These are phyloP conservation scores for Spiraea crenata DNA, from an alignment of 331 rosid species.

Conservation along the genomic window DNA sequence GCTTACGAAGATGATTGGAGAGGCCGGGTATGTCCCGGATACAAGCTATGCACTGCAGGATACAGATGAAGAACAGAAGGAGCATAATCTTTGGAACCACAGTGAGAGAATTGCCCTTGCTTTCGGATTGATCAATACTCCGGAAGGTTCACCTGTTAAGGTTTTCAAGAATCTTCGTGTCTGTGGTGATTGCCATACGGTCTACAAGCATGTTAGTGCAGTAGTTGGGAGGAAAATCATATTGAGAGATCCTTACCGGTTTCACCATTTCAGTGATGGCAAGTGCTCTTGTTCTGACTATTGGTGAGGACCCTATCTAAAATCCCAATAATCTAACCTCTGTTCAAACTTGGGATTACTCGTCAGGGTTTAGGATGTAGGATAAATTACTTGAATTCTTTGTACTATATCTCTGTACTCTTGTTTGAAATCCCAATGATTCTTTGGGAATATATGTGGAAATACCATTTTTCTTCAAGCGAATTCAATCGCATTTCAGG, in stretches of 20 bases:
- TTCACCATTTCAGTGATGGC: conserved; percentile 83
- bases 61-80: conserved; percentile 87
- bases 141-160: conserved; percentile 62
- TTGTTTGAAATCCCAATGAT: background rate
- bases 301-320: conserved; percentile 50
- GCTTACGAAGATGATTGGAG: conserved; percentile 62
- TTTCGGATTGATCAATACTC: conserved; percentile 62
- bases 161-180: conserved; percentile 90
- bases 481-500: background rate
- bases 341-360: background rate
- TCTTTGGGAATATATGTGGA: background rate
- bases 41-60: conserved; percentile 82
- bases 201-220: conserved; percentile 66
- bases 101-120: conserved; percentile 95
- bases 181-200: conserved; percentile 93
- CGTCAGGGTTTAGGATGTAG: background rate
- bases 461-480: background rate
- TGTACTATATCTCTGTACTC: background rate
- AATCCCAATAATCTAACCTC: background rate
- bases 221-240: conserved; percentile 57
- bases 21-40: conserved; percentile 80
- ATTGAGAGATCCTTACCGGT: conserved; percentile 77
- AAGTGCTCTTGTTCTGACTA: conserved; percentile 84
- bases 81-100: conserved; percentile 93
- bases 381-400: background rate